Evolutionary conservation across 345 rosid genomes (phyloP).

Genomic region (Eucalyptus curtisii): DNA sequence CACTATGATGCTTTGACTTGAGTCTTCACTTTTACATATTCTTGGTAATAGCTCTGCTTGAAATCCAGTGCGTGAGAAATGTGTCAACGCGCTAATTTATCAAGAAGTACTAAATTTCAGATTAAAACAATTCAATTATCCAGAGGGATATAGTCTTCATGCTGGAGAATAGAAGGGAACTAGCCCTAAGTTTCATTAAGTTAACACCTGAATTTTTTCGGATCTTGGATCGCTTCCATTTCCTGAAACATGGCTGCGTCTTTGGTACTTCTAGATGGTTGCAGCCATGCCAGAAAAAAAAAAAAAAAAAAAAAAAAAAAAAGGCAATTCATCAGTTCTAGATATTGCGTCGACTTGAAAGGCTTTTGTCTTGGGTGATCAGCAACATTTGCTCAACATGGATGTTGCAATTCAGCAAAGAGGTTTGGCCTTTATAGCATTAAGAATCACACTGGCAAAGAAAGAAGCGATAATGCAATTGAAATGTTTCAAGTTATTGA

Average conservation of each 20-base stretch:
- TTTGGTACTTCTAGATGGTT: background rate
- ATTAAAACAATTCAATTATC: background rate
- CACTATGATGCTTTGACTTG: conserved; percentile 41
- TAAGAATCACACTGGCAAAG: background rate
- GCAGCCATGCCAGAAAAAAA: background rate
- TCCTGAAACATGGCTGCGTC: background rate
- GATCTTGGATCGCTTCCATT: conserved; percentile 27
- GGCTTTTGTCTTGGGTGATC: background rate
- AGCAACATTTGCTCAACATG: background rate
- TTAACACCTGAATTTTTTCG: conserved; percentile 30
- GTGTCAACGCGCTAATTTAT: background rate
- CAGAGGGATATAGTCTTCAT: background rate
- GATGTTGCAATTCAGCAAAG: background rate
- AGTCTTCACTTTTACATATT: conserved; percentile 48
- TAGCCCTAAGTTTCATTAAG: background rate
- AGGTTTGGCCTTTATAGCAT: background rate
- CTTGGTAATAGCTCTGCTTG: conserved; percentile 46
- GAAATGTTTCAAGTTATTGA: background rate
- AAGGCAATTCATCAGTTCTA: background rate
- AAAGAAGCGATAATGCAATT: background rate
- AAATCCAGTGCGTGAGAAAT: background rate
- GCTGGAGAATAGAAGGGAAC: background rate
- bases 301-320: background rate
- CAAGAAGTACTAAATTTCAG: background rate
- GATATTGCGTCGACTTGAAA: background rate